Base-by-base conservation (phyloP, 2,329 filamentous ascomycete species). In the Xylaria sp. region DNA sequence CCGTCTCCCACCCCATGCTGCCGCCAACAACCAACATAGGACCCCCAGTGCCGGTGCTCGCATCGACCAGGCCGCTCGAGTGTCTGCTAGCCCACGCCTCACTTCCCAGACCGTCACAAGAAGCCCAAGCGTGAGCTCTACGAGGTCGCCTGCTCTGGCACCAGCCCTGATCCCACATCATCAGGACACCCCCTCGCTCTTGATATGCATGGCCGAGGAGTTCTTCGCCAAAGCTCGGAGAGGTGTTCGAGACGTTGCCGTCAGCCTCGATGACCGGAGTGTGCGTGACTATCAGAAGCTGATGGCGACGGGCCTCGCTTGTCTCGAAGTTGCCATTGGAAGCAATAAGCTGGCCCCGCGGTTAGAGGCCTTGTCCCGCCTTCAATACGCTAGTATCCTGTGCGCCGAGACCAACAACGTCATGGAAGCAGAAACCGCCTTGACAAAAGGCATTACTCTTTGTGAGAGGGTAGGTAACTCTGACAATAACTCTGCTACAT, bases 371-470 rank as follows among this genome's bases (percentile, higher is more conserved):
- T 87, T 87, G 64, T 81, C 93, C 61, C 87, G 91, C 32, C 79
- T 94, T 50, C 86, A 91, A 74, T 93, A 94, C 79, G 92, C 92
- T 1, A 88, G 87, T 40, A 82, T 94, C 6, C 79, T 95, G 27
- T 86, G 89, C 44, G 90, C 93, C 71, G 92, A 95, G 80, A 94
- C 92, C 1, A 90, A 92, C 40, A 94, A 94, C 71, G 82, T 89
- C 12, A 89, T 89, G 81, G 89, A 93, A 73, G 90, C 91, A 1
- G 92, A 94, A 78, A 91, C 89, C 13, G 84, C 90, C 3, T 79
- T 95, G 65, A 90, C 87, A 48, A 93, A 92, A 79, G 91, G 91
- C 6, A 90, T 92, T 63, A 86, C 88, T 1, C 82, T 92, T 1
- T 92, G 90, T 73, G 90, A 91, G 69, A 88, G 90, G 80, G 88